phyloP scores from a whole-genome alignment of 345 rosid species.

The Conringia planisiliqua region DNA sequence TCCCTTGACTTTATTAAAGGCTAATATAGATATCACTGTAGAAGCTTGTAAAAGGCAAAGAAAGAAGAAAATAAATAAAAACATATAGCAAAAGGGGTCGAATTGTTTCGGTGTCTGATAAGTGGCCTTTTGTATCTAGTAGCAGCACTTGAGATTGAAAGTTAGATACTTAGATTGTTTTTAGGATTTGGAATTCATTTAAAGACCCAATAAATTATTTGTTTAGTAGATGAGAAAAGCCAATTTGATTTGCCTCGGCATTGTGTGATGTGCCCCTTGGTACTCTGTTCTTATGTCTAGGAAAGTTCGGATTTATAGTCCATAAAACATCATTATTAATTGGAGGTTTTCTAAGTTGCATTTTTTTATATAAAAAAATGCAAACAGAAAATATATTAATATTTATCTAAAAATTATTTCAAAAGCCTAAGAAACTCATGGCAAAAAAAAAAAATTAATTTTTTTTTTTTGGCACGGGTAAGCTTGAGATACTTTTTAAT shows the following conservation, averaged over 20 bases:
- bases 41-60: constrained; percentile 20
- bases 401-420: too few species aligned
- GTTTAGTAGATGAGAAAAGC: constrained; percentile 5
- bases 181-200: constrained; percentile 7
- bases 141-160: constrained; percentile 30
- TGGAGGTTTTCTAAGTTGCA: too few species aligned
- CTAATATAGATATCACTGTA: constrained; percentile 25
- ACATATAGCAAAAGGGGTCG: constrained; percentile 39
- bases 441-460: too few species aligned
- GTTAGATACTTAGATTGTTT: constrained; percentile 29
- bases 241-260: constrained; percentile 20
- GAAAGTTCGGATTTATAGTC: neutral
- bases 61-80: constrained; percentile 19
- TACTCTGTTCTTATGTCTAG: neutral
- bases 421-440: too few species aligned
- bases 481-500: too few species aligned
- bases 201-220: neutral
- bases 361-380: too few species aligned
- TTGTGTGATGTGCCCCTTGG: constrained; percentile 29
- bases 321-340: neutral
- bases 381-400: too few species aligned
- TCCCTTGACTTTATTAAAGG: constrained; percentile 49
- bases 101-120: constrained; percentile 39
- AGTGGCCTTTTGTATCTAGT: constrained; percentile 30
- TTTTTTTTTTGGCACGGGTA: too few species aligned